Evolutionary conservation across 257 asterid species (phyloP).

Genomic region (Capsicum rhomboideum): DNA sequence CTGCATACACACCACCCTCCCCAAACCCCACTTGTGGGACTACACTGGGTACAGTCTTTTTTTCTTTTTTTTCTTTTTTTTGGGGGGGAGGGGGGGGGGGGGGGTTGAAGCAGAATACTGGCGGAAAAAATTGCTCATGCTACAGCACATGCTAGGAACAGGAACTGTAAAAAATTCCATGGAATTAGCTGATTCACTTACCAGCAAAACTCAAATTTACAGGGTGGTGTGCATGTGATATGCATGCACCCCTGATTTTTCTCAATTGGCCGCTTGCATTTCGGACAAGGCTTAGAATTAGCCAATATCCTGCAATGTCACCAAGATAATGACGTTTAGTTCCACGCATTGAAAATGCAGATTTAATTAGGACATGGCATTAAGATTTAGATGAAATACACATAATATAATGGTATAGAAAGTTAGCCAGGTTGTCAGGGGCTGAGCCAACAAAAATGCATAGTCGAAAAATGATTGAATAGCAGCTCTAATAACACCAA

Average conservation of each 20-base stretch:
- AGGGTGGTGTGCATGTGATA: constrained; percentile 95
- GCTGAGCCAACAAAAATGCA: background rate
- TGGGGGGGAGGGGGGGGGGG: too few species aligned
- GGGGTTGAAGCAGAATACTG: background rate
- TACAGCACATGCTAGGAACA: background rate
- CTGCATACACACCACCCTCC: background rate
- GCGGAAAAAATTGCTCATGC: background rate
- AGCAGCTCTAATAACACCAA: background rate
- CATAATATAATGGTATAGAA: background rate
- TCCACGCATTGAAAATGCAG: background rate
- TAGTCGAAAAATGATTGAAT: background rate
- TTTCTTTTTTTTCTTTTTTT: too few species aligned
- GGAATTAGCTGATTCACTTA: constrained; percentile 23
- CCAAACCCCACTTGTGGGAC: background rate
- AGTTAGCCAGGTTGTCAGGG: background rate
- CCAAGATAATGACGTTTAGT: constrained; percentile 11
- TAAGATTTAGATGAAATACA: background rate
- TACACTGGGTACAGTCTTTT: background rate
- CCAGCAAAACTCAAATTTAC: constrained; percentile 99
- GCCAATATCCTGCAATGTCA: constrained; percentile 80
- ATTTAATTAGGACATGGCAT: background rate
- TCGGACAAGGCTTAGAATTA: constrained; percentile 97
- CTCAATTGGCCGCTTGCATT: constrained; percentile 99
- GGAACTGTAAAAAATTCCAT: background rate
- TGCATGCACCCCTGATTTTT: constrained; percentile 99